A percentile compares a stretch with the other conserved stretches of the same genome.
Conservation (phyloP, 345 rosid species). For the Eucalyptus marginata region DNA sequence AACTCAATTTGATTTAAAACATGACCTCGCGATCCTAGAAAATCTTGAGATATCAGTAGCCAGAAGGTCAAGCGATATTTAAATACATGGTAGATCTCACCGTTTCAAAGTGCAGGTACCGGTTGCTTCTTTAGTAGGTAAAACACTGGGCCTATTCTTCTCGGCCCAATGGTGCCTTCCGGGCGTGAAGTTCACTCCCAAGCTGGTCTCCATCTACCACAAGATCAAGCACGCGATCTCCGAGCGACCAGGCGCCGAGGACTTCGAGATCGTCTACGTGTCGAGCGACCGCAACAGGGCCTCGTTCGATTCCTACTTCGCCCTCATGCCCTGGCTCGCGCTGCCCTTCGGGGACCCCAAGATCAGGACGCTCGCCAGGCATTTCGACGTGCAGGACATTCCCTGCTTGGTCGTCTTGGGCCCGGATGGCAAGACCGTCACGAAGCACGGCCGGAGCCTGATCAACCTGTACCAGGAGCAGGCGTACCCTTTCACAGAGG, state of each 20-base stretch:
- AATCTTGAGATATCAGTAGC: not conserved
- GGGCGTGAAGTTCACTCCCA: conserved; percentile 33
- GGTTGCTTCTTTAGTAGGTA: conserved; percentile 30
- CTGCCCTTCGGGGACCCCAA: conserved; percentile 38
- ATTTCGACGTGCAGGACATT: conserved; percentile 37
- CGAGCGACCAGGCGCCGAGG: conserved; percentile 1
- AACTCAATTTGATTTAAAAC: not conserved
- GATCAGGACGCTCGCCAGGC: conserved; percentile 14
- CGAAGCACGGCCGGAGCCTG: conserved; percentile 32
- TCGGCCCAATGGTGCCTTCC: conserved; percentile 57
- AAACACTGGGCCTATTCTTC: conserved; percentile 43
- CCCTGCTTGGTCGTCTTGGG: conserved; percentile 46
- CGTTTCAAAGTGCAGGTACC: conserved; percentile 20
- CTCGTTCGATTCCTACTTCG: conserved; percentile 20
- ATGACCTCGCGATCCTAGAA: not conserved
- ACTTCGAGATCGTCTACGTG: conserved; percentile 39
- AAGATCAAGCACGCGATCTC: conserved; percentile 19
- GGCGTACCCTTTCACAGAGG: conserved; percentile 48
- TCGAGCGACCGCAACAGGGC: conserved; percentile 27
- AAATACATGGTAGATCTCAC: not conserved
- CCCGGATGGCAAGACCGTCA: conserved; percentile 50
- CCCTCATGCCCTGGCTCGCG: conserved; percentile 43
- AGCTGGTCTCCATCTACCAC: conserved; percentile 32
- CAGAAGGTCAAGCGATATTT: not conserved
- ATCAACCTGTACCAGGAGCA: conserved; percentile 37